Evolutionary conservation across 202 grass and related monocot genomes (phyloP), one percentile per base, ranked within the genome.

Genomic region (Hordeum pubiflorum): DNA sequence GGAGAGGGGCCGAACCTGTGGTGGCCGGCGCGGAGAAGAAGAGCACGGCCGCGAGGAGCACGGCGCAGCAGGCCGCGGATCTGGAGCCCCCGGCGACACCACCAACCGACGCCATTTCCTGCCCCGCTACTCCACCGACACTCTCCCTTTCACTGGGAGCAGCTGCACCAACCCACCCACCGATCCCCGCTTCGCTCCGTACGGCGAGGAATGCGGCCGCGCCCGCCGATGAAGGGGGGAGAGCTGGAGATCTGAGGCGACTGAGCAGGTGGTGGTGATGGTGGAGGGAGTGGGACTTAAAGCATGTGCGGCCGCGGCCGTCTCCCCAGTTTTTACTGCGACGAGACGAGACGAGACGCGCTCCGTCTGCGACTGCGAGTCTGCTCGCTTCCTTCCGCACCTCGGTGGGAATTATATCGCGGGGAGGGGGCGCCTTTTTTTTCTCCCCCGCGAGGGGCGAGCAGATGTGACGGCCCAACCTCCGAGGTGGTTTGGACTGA

Each of bases 61-160:
- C 79, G 60, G 83, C 83, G 54, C 67, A 79, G 74, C 74, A 86
- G 9, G 87, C 87, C 22, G 72, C 60, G 60, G 87, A 89, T 79
- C 87, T 83, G 62, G 41, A 67, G 29, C 60, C 20, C 43, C 61
- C 60, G 41, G 29, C 41, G 11, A 15, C 18, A 74, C 80, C 79
- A 62, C 82, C 83, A 36, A 69, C 73, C 83, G 72, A 58, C 87
- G 24, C 43, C 68, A 85, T 82, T 77, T 58, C 24, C 69, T 72
- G 33, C 68, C 29, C 27, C 7, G 46, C 69, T 68, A 31, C 77
- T 63, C 40, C 87, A 59, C 82, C 72, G 63, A 71, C 82, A 69
- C 84, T 20, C 70, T 10, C 54, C 66, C 24, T 26, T 26, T 26
- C 24, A 26, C 24, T 26, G 24, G 24, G 24, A 69, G 37, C 66